phyloP scores from a whole-genome alignment of 1,139 yeast species.

The Diutina scorzettiae region DNA sequence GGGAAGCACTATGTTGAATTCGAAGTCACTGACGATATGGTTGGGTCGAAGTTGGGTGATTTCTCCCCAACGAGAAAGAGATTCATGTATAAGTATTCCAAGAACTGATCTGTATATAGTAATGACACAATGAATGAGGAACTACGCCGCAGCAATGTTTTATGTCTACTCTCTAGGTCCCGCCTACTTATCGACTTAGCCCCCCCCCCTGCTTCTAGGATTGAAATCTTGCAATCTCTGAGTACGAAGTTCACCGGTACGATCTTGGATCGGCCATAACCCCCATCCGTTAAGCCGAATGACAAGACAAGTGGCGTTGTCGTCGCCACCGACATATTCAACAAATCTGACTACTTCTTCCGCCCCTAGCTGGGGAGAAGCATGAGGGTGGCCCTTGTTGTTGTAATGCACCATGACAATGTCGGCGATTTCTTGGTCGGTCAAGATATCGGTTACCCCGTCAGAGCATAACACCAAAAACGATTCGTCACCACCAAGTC shows the following conservation, averaged over 20 bases:
- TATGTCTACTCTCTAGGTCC: too few species aligned
- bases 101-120: constrained; percentile 24
- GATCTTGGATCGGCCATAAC: constrained; percentile 70
- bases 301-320: constrained; percentile 84
- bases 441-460: constrained; percentile 69
- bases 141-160: too few species aligned
- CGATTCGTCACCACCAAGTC: constrained; percentile 68
- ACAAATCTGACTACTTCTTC: constrained; percentile 76
- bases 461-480: constrained; percentile 72
- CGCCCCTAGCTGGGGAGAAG: constrained; percentile 80
- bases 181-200: too few species aligned
- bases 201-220: constrained; percentile 17
- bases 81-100: constrained; percentile 68
- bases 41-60: constrained; percentile 92
- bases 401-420: constrained; percentile 63
- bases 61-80: constrained; percentile 89
- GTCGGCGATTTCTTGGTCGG: constrained; percentile 90
- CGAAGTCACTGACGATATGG: constrained; percentile 89
- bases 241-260: constrained; percentile 75
- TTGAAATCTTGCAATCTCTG: constrained; percentile 45
- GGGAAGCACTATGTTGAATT: constrained; percentile 90
- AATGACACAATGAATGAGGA: neutral
- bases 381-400: constrained; percentile 51
- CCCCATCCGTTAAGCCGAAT: constrained; percentile 87
- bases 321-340: constrained; percentile 84